Conservation (phyloP, 2,329 filamentous ascomycete species). For the Colletotrichum camelliae region DNA sequence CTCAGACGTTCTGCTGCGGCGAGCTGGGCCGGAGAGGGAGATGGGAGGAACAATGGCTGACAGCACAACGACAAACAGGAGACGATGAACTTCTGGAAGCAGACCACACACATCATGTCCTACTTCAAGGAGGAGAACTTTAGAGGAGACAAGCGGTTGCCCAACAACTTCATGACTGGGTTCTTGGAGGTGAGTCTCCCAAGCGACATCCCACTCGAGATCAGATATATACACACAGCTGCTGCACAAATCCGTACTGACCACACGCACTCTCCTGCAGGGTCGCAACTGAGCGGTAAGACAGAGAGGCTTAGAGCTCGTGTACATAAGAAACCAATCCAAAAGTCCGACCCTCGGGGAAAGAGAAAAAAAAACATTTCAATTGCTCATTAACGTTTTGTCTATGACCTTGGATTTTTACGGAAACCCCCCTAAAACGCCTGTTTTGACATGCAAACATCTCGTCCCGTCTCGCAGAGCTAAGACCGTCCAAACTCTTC, state of each 20-base stretch:
- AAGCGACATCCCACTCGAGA: not conserved
- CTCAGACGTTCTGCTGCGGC: not conserved
- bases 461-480: slow-evolving; percentile 21
- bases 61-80: slow-evolving; percentile 64
- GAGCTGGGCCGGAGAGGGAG: not conserved
- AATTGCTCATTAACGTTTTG: not conserved
- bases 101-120: slow-evolving; percentile 92
- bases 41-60: not conserved
- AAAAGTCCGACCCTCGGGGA: slow-evolving; percentile 5
- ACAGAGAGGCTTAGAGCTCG: not conserved
- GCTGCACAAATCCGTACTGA: not conserved
- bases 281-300: slow-evolving; percentile 25
- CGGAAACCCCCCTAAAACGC: not conserved
- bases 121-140: slow-evolving; percentile 90
- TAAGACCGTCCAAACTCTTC: slow-evolving; percentile 42
- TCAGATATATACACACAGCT: not conserved
- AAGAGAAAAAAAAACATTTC: not conserved
- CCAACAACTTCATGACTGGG: slow-evolving; percentile 88
- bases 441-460: not conserved
- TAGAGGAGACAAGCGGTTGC: slow-evolving; percentile 78
- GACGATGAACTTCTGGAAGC: slow-evolving; percentile 99
- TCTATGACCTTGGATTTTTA: not conserved
- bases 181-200: slow-evolving; percentile 82
- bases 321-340: slow-evolving; percentile 16
- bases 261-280: not conserved